Evolutionary conservation across 768 basidiomycete species (phyloP).

Genomic region (Agaricus blazei): DNA sequence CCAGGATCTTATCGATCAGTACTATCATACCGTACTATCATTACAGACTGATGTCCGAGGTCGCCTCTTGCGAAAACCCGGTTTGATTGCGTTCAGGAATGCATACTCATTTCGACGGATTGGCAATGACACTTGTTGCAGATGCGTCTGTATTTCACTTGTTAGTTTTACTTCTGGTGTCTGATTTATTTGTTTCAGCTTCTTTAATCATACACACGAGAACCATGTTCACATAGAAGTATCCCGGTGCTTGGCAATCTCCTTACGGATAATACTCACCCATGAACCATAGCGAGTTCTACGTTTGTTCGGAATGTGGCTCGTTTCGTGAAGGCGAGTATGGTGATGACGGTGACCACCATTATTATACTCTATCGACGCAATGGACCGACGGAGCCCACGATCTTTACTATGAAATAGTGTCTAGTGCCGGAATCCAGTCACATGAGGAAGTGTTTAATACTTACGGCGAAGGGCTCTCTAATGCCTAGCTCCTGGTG

Average conservation of each 20-base stretch:
- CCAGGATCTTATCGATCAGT: conserved; percentile 29
- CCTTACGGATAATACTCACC: conserved; percentile 3
- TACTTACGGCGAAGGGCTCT: conserved; percentile 64
- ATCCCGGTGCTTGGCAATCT: conserved; percentile 13
- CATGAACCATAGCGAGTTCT: conserved; percentile 54
- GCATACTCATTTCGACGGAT: conserved; percentile 60
- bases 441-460: conserved; percentile 64
- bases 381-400: conserved; percentile 13
- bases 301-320: conserved; percentile 72
- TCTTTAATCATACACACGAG: conserved; percentile 60
- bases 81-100: conserved; percentile 39
- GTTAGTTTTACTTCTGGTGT: not conserved
- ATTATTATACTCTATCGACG: not conserved
- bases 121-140: conserved; percentile 82
- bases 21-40: conserved; percentile 32
- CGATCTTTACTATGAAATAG: conserved; percentile 61
- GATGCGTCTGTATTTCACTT: conserved; percentile 54
- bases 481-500: conserved; percentile 60
- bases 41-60: conserved; percentile 13
- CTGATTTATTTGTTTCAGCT: conserved; percentile 34
- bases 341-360: conserved; percentile 31
- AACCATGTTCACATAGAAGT: conserved; percentile 77
- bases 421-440: conserved; percentile 46
- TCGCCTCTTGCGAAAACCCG: conserved; percentile 15
- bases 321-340: conserved; percentile 65